Percentiles rank a stretch among this genome's conserved stretches.
Conservation (phyloP, 2,329 filamentous ascomycete genomes). For the Calycina herbarum region DNA sequence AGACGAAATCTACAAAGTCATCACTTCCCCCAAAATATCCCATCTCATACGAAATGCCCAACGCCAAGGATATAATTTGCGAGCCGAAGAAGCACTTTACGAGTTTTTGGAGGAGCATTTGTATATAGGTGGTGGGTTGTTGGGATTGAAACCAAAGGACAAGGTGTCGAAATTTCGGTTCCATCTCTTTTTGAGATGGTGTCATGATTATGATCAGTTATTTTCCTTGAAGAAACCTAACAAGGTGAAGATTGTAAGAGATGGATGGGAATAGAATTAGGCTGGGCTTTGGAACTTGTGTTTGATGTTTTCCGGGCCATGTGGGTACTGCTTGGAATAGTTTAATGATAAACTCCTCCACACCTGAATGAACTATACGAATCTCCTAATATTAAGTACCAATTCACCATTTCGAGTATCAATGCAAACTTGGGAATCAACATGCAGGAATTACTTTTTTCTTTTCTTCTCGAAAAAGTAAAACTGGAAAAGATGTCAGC, state of each 20-base stretch:
- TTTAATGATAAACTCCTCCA: no score
- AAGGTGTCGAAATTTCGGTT: conserved; percentile 9
- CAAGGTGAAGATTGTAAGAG: background rate
- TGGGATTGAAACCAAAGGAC: background rate
- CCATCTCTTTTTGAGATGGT: conserved; percentile 11
- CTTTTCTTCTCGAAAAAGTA: no score
- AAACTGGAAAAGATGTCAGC: no score
- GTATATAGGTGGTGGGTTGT: background rate
- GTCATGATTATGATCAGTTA: background rate
- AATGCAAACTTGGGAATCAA: no score
- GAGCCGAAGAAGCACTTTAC: background rate
- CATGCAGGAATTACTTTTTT: no score
- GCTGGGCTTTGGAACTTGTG: background rate
- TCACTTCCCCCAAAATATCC: background rate
- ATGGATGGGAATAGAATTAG: background rate
- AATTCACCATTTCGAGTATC: no score
- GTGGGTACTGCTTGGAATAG: no score
- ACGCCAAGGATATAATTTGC: background rate
- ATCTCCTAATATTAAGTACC: no score
- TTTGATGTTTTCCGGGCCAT: no score
- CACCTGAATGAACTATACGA: no score
- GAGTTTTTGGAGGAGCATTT: background rate
- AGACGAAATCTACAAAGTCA: conserved; percentile 1
- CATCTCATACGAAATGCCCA: background rate
- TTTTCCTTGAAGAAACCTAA: background rate